These are phyloP conservation scores for Ustilago esculenta DNA, from an alignment of 1,284 basidiomycete genomes.

Conservation along the genomic window DNA sequence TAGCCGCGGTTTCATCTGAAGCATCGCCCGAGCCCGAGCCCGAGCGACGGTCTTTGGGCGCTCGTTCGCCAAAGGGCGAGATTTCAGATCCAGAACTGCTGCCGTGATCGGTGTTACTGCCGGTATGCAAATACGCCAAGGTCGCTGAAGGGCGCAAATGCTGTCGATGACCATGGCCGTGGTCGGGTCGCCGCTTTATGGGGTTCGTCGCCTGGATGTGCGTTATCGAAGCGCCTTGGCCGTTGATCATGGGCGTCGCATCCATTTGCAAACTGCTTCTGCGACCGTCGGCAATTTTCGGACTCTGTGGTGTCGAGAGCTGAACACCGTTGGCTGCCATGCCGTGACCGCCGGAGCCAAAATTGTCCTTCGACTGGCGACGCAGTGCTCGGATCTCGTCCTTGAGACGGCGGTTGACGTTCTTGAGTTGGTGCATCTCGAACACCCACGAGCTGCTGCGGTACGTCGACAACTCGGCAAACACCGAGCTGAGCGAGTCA, in stretches of 20 bases:
- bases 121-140: constrained; percentile 31
- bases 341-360: constrained; percentile 10
- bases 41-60: constrained; percentile 29
- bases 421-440: constrained; percentile 64
- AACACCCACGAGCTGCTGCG: constrained; percentile 58
- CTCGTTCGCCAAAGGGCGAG: constrained; percentile 31
- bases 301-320: constrained; percentile 31
- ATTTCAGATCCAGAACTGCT: constrained; percentile 34
- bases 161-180: constrained; percentile 50
- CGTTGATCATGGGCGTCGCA: constrained; percentile 1
- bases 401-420: constrained; percentile 57
- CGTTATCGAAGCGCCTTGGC: constrained; percentile 6
- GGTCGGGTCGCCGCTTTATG: constrained; percentile 46
- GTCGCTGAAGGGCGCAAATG: constrained; percentile 40
- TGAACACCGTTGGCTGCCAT: constrained; percentile 11
- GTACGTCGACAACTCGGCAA: constrained; percentile 58
- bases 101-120: constrained; percentile 38
- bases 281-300: constrained; percentile 11
- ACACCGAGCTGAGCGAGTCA: constrained; percentile 52
- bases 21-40: constrained; percentile 42
- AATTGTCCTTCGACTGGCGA: constrained; percentile 39
- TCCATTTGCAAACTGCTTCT: constrained; percentile 22
- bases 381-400: constrained; percentile 56
- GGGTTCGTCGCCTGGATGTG: constrained; percentile 39
- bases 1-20: constrained; percentile 45